phyloP scores from a whole-genome alignment of 345 rosid genomes.

The Lagerstroemia speciosa region DNA sequence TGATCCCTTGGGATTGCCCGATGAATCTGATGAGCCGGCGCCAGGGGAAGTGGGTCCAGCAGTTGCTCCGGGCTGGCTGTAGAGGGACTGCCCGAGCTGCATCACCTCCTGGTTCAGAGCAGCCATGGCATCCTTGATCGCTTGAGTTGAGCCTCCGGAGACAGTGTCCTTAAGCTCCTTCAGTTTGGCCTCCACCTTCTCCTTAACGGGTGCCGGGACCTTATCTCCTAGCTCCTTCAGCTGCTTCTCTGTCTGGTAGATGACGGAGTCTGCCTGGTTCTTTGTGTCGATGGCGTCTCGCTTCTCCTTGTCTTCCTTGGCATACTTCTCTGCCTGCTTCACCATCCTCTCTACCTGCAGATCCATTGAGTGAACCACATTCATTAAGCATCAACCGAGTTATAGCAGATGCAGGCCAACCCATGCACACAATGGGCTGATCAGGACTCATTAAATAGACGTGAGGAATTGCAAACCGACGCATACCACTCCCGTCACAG shows the following conservation, averaged over 20 bases:
- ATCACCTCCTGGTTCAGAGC: constrained; percentile 89
- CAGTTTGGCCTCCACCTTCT: constrained; percentile 77
- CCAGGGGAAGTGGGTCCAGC: constrained; percentile 56
- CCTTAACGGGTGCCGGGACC: constrained; percentile 78
- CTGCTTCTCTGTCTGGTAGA: constrained; percentile 94
- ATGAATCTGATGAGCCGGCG: constrained; percentile 37
- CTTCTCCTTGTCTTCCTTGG: constrained; percentile 89
- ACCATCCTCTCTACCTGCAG: constrained; percentile 84
- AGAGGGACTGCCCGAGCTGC: constrained; percentile 87
- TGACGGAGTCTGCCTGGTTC: constrained; percentile 89
- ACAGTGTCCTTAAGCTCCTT: constrained; percentile 74
- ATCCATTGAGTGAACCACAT: neutral
- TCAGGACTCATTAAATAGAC: too few species aligned
- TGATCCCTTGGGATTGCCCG: constrained; percentile 45
- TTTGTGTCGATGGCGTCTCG: constrained; percentile 95
- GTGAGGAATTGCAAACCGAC: too few species aligned
- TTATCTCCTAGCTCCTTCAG: constrained; percentile 85
- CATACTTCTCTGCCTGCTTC: constrained; percentile 72
- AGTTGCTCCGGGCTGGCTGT: constrained; percentile 80
- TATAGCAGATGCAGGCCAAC: neutral
- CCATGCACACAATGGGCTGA: too few species aligned
- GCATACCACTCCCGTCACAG: too few species aligned
- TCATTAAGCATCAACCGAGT: neutral
- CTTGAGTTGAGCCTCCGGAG: constrained; percentile 61
- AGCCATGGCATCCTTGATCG: constrained; percentile 71